Evolutionary conservation across 371 early-diverging fungal species (phyloP), one percentile per base, ranked within the genome.

Genomic region (Smittium culicis): DNA sequence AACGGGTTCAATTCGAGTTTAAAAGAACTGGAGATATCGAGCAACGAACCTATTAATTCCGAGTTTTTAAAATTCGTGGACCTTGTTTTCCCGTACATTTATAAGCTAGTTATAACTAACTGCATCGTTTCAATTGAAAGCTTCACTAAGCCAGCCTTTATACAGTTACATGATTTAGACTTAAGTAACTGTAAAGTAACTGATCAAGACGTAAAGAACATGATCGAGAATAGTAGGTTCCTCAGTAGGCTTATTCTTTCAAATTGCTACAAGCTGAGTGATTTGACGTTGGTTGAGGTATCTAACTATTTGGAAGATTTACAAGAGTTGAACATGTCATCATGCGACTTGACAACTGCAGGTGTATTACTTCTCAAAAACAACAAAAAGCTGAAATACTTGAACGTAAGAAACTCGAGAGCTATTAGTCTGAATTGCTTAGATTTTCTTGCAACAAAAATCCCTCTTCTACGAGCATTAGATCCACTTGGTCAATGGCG

Each of bases 401-500:
- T 63, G 33, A 30, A 63, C 30, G n/a, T 63, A 11, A 63, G 63
- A 33, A 63, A 33, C 35, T 63, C 29, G 29, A 25, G 33, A 31
- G 17, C 11, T 5, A 33, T 63, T 24, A 63, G 35, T 33, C 63
- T 33, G 2, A 31, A 35, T n/a, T 31, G n/a, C 32, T 33, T 63
- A 14, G 63, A 63, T n/a, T n/a, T 24, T 27, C 33, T 63, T 30
- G 31, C 63, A n/a, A n/a, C n/a, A 5, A 63, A 31, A 32, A 33
- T 63, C 2, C 63, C 63, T n/a, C 33, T 63, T 5, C 29, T 33
- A 31, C 63, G 17, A 33, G 63, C 63, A 11, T 33, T 63, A 33
- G 63, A n/a, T 32, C 63, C 63, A 5, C 5, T 63, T 24, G 63
- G 63, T 30, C n/a, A 25, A n/a, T 63, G 63, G 63, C 31, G 63